Evolutionary conservation across 371 early-diverging fungal genomes (phyloP).

Genomic region (Saksenaea vasiformis): DNA sequence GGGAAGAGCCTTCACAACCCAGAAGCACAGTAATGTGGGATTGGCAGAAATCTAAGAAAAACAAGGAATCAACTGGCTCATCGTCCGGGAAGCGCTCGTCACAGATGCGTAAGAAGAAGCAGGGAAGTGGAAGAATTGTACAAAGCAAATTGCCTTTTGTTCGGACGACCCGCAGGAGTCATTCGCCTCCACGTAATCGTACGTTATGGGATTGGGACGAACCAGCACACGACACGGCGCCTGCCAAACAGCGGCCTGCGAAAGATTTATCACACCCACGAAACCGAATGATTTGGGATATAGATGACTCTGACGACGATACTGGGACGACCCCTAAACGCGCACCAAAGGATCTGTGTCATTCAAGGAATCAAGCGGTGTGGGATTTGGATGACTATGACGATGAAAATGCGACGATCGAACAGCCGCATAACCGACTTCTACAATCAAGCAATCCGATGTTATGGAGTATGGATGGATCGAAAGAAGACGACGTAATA

Average conservation of each 20-base stretch:
- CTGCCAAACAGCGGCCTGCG: not conserved
- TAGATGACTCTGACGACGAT: not conserved
- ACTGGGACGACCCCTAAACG: not conserved
- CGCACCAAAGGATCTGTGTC: not conserved
- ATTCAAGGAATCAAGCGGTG: not conserved
- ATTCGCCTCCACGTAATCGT: not conserved
- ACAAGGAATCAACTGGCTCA: not conserved
- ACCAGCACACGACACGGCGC: not conserved
- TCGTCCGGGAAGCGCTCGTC: not conserved
- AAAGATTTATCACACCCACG: not conserved
- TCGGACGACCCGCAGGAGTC: not conserved
- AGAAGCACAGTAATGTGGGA: not conserved
- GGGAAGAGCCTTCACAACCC: not conserved
- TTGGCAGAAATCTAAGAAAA: not conserved
- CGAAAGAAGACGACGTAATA: not conserved
- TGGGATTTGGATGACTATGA: not conserved
- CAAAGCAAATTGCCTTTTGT: not conserved
- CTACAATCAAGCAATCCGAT: not conserved
- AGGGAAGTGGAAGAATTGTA: not conserved
- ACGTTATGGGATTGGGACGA: not conserved
- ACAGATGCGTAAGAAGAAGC: not conserved
- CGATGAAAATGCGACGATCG: not conserved
- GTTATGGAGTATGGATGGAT: not conserved
- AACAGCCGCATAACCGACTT: not conserved
- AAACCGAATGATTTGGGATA: not conserved